Base-by-base conservation (phyloP, 176 grass and related monocot genomes). In the Musa troglodytarum region DNA sequence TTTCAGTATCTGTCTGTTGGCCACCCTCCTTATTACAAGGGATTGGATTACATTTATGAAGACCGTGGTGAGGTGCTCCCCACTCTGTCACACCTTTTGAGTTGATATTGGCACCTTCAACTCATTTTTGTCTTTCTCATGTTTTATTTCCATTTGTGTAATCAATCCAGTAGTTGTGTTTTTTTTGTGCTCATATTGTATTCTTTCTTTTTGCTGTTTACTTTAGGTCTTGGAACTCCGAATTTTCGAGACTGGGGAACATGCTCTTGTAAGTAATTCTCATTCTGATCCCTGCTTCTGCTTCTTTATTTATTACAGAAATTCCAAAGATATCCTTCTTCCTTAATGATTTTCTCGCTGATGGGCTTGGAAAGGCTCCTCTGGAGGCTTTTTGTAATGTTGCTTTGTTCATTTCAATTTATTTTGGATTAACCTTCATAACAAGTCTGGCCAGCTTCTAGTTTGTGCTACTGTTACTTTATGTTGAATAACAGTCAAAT, bases 1-100 rank as follows among this genome's bases (percentile, higher is more conserved):
- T 83, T 86, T 82, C 85, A 97, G 93, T 97, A 97, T 78, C 79
- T 91, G 11, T 97, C 93, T 1, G 90, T 97, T 56, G 90, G 81
- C 5, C 90, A 97, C 75, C 94, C 94, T 13, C 90, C 88, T 55
- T 87, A 81, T 53, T 97, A 82, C 82, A 93, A 90, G 65, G 94
- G 93, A 1, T 79, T 97, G 10, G 90, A 97, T 52, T 97, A 93
- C 71, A 97, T 97, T 53, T 97, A 97, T 62, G 70, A 97, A 74
- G 82, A 97, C 68, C 94, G 94, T 16, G 94, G 94, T 29, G 94
- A 93, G 84, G 90, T 88, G 78, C 65, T 49, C 11, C 57, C 24
- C 34, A 71, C 49, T 79, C 11, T 76, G 10, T n/a, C 64, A 14
- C 53, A 52, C 73, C 8, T 54, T 50, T 17, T 80, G 52, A 28